Evolutionary conservation across 1,284 basidiomycete genomes (phyloP), one percentile per base, ranked within the genome.

Genomic region (Cryptococcus sp.): DNA sequence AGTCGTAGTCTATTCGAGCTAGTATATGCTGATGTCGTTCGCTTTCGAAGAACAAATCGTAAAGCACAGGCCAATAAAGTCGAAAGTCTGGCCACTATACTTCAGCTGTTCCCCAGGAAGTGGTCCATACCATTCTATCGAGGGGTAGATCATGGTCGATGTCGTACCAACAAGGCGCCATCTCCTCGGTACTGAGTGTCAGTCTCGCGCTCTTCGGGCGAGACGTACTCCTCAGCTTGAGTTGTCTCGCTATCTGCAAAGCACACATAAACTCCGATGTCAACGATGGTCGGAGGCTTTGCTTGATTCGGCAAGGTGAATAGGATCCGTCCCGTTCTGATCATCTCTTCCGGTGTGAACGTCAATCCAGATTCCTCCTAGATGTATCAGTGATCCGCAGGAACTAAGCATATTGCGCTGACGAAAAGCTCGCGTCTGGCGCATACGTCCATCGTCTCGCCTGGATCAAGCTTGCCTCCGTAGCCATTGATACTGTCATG

Each of bases 291-390:
- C 40, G 39, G 48, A 18, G 1, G 10, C 13, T 21, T 9, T 10
- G 18, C 23, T 4, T 5, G 3, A 23, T 25, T 16, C 1, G 64
- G 64, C 3, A 60, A 53, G 18, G 48, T 39, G 16, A 63, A 63
- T 37, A 46, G 24, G 0, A 68, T 34, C 1, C 44, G 25, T 2
- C 66, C 66, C 16, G 37, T 49, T 1, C 49, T 22, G 4, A 46
- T 19, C 18, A 70, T 9, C 4, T 50, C 51, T 0, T 32, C 39
- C 2, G 79, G 73, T 3, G 42, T 31, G 0, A 85, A 83, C 14
- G 73, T 76, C 40, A 90, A 82, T 0, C 87, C 85, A 4, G 86
- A 81, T 74, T 90, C 87, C 77, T 91, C 87, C 87, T 90, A 21
- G 14, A 14, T 5, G 14, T 19, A 39, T 39, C 36, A 7, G 32